Base-by-base conservation (phyloP, 495 filamentous ascomycete species). In the Neurospora discreta region DNA sequence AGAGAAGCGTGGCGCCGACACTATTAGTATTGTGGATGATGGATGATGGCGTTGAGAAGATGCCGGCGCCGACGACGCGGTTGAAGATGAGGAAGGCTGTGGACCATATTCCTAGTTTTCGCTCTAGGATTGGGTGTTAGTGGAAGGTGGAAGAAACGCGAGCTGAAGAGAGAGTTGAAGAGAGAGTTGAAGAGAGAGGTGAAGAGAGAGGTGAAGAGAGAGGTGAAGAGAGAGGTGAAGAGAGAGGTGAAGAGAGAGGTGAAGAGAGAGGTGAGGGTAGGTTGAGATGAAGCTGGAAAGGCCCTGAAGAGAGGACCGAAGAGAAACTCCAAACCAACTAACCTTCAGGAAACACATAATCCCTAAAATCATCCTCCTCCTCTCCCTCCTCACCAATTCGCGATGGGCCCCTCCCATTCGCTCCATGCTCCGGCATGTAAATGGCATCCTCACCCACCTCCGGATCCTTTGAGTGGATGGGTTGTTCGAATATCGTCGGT, bases 311-410 rank as follows among this genome's bases (percentile, higher is more conserved):
- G 9, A 58, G 11, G 52, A 30, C 5, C 3, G 13, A 16, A 30
- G 3, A 36, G 6, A 60, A 0, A 1, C n/a, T n/a, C n/a, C n/a
- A n/a, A n/a, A n/a, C 1, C 9, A 39, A 78, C 76, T 44, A 68
- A 80, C 79, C 79, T 71, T 82, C 80, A 16, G 80, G 80, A 69
- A 76, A 81, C 5, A 82, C 76, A 42, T 80, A 82, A 65, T 81
- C 79, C 40, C 76, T 73, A 69, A 79, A 81, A 42, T 80, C 79
- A 3, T 75, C 75, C 68, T 65, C 52, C 52, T 65, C 52, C 15
- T 36, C 52, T 30, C 26, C 52, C 52, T 65, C 52, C 52, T 65
- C 52, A 0, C 52, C 52, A 65, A 65, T 3, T 7, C 52, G 52
- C 15, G 52, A 65, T 26, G 26, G 52, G 3, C 15, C 26, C 52